Evolutionary conservation across 257 asterid species (phyloP).

Genomic region (Phtheirospermum japonicum): DNA sequence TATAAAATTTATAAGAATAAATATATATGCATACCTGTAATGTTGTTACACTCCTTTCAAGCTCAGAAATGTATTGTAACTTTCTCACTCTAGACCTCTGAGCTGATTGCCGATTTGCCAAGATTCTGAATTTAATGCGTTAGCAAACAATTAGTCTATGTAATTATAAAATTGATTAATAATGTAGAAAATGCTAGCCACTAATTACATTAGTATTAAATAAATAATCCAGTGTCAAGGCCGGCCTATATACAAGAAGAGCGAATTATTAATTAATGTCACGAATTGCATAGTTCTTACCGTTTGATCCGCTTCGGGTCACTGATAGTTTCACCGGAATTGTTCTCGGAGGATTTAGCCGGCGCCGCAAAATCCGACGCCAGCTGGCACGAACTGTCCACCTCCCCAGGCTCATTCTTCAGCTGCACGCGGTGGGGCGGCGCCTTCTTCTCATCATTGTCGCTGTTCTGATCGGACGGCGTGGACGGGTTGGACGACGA

Average conservation of each 20-base stretch:
- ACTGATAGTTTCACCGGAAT: slow-evolving; percentile 32
- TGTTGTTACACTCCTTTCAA: slow-evolving; percentile 83
- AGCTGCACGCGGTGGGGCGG: slow-evolving; percentile 38
- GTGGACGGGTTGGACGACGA: slow-evolving; percentile 60
- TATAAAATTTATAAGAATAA: too few species aligned
- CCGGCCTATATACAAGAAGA: too few species aligned
- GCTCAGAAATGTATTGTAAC: slow-evolving; percentile 85
- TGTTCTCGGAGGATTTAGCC: slow-evolving; percentile 23
- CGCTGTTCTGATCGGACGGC: slow-evolving; percentile 74
- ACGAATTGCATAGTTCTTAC: too few species aligned
- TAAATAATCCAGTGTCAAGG: neutral
- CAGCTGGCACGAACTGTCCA: slow-evolving; percentile 34
- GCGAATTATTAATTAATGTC: too few species aligned
- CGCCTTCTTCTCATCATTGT: slow-evolving; percentile 38
- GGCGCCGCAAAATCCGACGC: slow-evolving; percentile 20
- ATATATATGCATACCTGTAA: slow-evolving; percentile 51
- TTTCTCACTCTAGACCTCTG: slow-evolving; percentile 95
- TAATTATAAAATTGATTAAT: neutral
- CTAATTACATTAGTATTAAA: neutral
- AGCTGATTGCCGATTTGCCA: slow-evolving; percentile 95
- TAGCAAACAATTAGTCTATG: neutral
- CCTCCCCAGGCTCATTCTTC: slow-evolving; percentile 64
- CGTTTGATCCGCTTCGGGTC: slow-evolving; percentile 93
- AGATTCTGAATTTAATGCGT: slow-evolving; percentile 42
- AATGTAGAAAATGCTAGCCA: neutral